Conservation (phyloP, 2,329 filamentous ascomycete species). For the Xylaria multiplex region DNA sequence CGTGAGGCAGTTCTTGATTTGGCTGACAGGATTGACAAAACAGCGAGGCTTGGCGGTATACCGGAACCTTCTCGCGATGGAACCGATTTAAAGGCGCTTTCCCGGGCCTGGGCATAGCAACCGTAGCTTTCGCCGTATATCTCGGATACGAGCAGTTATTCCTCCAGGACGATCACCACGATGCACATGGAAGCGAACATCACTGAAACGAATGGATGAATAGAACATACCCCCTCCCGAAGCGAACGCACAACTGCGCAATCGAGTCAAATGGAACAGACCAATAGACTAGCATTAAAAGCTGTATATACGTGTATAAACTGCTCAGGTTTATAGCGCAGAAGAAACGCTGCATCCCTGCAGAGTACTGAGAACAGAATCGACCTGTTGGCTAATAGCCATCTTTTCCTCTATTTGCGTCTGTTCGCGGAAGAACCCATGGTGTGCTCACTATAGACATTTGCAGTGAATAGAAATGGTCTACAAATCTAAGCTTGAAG, state of each 20-base stretch:
- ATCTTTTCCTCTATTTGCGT: background rate
- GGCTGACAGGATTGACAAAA: constrained; percentile 19
- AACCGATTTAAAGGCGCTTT: constrained; percentile 90
- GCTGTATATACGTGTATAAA: constrained; percentile 35
- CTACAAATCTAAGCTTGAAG: background rate
- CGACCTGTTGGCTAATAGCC: background rate
- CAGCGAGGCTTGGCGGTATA: constrained; percentile 96
- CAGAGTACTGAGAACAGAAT: constrained; percentile 7
- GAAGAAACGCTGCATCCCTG: constrained; percentile 15
- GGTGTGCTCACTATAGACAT: constrained; percentile 16
- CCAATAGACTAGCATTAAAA: constrained; percentile 23
- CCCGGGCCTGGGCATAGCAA: constrained; percentile 91
- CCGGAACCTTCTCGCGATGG: constrained; percentile 84
- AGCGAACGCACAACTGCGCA: constrained; percentile 1
- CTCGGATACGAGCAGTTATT: constrained; percentile 91
- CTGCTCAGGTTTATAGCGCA: constrained; percentile 11
- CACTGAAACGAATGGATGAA: constrained; percentile 57
- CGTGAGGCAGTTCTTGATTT: background rate
- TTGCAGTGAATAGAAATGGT: constrained; percentile 15
- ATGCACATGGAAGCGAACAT: constrained; percentile 65
- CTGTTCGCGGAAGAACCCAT: constrained; percentile 8
- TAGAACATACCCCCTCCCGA: background rate
- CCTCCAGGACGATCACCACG: constrained; percentile 75
- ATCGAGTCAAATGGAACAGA: background rate
- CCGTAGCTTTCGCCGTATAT: constrained; percentile 90